These are phyloP conservation scores for Platanus orientalis DNA, from an alignment of 164 flowering plant genomes.

Conservation along the genomic window DNA sequence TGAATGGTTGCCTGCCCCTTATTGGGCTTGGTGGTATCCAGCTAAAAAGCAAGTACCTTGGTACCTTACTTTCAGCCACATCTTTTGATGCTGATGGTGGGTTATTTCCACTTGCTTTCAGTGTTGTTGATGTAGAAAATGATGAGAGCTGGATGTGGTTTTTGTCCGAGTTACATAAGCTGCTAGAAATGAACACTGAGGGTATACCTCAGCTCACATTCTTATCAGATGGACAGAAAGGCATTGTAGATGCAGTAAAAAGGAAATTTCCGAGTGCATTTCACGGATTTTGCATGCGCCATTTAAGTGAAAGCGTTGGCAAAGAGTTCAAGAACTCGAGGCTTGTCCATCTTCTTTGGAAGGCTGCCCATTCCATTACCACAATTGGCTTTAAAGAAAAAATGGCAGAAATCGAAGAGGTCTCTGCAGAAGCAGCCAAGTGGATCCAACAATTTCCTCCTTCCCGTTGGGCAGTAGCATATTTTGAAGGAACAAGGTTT, in stretches of 20 bases:
- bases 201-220: constrained; percentile 50
- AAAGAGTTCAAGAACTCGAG: constrained; percentile 70
- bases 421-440: constrained; percentile 60
- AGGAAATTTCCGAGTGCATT: constrained; percentile 57
- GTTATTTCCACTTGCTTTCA: constrained; percentile 82
- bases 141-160: constrained; percentile 91
- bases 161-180: constrained; percentile 55
- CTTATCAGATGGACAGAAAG: constrained; percentile 55
- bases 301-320: constrained; percentile 55
- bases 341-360: constrained; percentile 64
- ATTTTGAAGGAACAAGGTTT: constrained; percentile 60
- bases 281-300: constrained; percentile 63
- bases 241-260: constrained; percentile 50
- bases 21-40: constrained; percentile 56
- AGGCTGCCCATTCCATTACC: constrained; percentile 67
- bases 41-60: constrained; percentile 76
- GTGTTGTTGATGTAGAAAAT: constrained; percentile 68
- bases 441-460: constrained; percentile 68
- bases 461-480: constrained; percentile 58
- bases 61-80: constrained; percentile 70
- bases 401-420: constrained; percentile 66
- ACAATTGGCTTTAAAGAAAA: constrained; percentile 47
- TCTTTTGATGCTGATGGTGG: constrained; percentile 77
- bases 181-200: constrained; percentile 49
- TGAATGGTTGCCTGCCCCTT: constrained; percentile 71